Evolutionary conservation across 768 basidiomycete species (phyloP), one percentile per base, ranked within the genome.

Genomic region (Coprinellus micaceus): DNA sequence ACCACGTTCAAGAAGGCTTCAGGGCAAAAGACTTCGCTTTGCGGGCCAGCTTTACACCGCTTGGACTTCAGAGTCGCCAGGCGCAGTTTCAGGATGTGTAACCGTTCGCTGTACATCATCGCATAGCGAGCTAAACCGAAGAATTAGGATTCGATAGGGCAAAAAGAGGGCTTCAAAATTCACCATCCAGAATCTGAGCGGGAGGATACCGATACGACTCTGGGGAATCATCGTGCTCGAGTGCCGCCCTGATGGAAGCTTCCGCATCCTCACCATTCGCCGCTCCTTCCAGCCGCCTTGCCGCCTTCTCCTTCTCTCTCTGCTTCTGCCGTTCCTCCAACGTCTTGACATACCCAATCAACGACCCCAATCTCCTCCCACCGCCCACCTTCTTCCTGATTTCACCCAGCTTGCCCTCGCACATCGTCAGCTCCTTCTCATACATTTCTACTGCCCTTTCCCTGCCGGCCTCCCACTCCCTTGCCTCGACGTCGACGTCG

Each of bases 1-100:
- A 99, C 94, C 24, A 96, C 93, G 64, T 93, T 88, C 60, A 99
- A 80, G 83, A 98, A 98, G 0, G 91, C 90, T 69, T 99, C 97
- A 0, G 97, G 97, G 68, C 97, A 99, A 66, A 98, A 81, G 11
- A 86, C 82, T 53, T 94, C 89, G 61, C 83, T 93, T 57, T 93
- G 86, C 5, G 95, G 94, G 0, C 96, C 95, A 0, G 82, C 77
- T 58, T 83, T 83, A 70, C 97, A 99, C 50, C 93, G 87, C 64
- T 88, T 90, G 2, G 93, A 94, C 68, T 86, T 92, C 60, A 99
- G 79, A 0, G 95, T 89, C 53, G 85, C 80, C 15, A 94, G 78
- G 4, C 97, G 88, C 4, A 96, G 81, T 66, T 92, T 96, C 28
- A 99, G 80, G 50, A 94, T 84, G 53, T 79, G 74, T 17, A 96